Evolutionary conservation across 1,284 basidiomycete species (phyloP).

Genomic region (Cryptococcus sp.): DNA sequence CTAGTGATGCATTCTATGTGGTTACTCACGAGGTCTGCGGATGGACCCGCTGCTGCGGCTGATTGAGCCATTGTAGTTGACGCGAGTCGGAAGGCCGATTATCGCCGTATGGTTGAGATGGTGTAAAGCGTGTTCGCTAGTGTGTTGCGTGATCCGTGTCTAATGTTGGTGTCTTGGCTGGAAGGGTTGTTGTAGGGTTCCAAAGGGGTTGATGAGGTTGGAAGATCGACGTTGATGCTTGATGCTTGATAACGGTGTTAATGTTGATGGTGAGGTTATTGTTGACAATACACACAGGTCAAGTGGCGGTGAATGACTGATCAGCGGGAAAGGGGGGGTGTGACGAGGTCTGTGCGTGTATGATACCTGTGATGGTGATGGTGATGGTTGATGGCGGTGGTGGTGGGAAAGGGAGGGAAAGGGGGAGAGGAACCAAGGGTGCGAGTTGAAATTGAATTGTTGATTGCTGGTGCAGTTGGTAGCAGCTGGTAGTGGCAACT

Average conservation of each 20-base stretch:
- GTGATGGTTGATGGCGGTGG: not conserved
- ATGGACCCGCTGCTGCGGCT: conserved; percentile 11
- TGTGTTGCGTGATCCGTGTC: too few relatives aligned
- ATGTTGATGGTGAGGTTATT: too few relatives aligned
- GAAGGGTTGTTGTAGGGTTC: too few relatives aligned
- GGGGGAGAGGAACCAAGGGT: not conserved
- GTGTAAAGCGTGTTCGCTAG: too few relatives aligned
- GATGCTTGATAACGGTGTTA: too few relatives aligned
- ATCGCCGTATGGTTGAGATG: not conserved
- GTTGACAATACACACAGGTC: too few relatives aligned
- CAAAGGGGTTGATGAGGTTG: too few relatives aligned
- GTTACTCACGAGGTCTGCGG: conserved; percentile 4
- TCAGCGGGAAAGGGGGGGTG: too few relatives aligned
- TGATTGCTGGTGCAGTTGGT: not conserved
- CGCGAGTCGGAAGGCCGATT: not conserved
- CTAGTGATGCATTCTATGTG: not conserved
- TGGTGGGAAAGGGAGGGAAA: not conserved
- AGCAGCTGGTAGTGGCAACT: not conserved
- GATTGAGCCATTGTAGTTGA: conserved; percentile 7
- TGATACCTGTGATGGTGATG: not conserved
- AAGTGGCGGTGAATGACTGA: not conserved
- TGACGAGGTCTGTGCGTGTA: not conserved
- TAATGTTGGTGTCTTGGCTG: too few relatives aligned
- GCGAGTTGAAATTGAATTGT: not conserved
- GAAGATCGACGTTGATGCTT: too few relatives aligned